Base-by-base conservation (phyloP, 2,329 filamentous ascomycete species). In the Pyrenophora graminea region DNA sequence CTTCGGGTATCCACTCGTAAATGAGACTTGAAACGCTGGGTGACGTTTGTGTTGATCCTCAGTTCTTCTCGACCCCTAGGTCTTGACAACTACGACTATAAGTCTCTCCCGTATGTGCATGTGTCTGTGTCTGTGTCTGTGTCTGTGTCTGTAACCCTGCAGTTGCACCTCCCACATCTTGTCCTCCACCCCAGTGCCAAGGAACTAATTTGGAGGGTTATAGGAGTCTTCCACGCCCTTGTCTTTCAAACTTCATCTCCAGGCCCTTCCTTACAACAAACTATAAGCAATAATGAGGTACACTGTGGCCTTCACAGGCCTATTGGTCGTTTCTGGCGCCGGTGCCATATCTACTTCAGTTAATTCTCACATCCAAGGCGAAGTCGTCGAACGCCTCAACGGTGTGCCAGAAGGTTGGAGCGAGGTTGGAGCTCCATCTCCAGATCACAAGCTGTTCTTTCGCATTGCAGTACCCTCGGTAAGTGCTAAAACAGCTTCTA, bases 381-480 rank as follows among this genome's bases (percentile, higher is more conserved):
- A 71, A 50, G 55, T 58, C 12, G 63, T 75, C 18, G 73, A 74
- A 46, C 55, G 62, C 19, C 51, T 75, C 31, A 56, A 53, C n/a
- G 45, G 46, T 36, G 63, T 74, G 2, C 72, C 73, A 27, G 52
- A 72, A 38, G 70, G 70, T 37, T 75, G 73, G 73, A 63, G 58
- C 39, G 63, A 70, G 31, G 55, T 74, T 25, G 69, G 67, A 19
- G 62, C 61, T 21, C 71, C 71, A 3, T 58, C 67, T 23, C 63
- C 62, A 18, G 53, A 63, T 45, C 61, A 61, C 44, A 68, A 68
- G 52, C 57, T 75, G 39, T 69, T 68, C 27, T 74, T 75, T 55
- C 70, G 72, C 58, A 72, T 75, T 58, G 73, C 70, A 15, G 63
- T 75, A 9, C 68, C 66, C 46, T 70, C 71, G 62, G 72, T 74